phyloP scores from a whole-genome alignment of 2,329 filamentous ascomycete genomes.

The Akanthomyces muscarius region DNA sequence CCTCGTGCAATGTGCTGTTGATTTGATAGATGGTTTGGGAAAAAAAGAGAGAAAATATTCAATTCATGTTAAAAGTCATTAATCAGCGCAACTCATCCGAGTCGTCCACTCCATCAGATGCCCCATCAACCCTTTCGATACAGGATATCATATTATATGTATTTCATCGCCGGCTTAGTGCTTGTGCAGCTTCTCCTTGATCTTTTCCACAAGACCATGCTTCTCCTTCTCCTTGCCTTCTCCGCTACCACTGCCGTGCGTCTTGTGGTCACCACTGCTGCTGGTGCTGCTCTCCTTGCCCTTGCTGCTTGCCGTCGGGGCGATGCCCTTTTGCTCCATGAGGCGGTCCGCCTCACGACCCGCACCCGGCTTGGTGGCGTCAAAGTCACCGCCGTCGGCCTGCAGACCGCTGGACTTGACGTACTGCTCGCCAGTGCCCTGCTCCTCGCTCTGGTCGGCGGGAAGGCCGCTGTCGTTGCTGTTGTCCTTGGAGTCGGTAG shows the following conservation, averaged over 20 bases:
- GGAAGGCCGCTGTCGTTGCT: constrained; percentile 25
- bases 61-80: background rate
- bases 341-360: constrained; percentile 61
- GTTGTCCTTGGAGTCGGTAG: constrained; percentile 18
- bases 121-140: background rate
- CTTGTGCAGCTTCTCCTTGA: constrained; percentile 19
- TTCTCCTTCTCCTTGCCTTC: constrained; percentile 18
- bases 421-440: constrained; percentile 53
- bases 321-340: constrained; percentile 31
- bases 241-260: background rate
- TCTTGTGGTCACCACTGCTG: background rate
- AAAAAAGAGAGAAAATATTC: background rate
- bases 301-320: background rate
- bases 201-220: constrained; percentile 14
- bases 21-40: too few relatives aligned
- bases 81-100: background rate
- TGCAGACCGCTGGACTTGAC: constrained; percentile 55
- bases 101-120: background rate
- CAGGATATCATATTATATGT: background rate
- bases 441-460: constrained; percentile 25
- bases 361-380: constrained; percentile 60
- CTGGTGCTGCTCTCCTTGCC: background rate
- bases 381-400: constrained; percentile 65
- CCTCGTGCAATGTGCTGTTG: too few relatives aligned
- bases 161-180: background rate